Conservation (phyloP, 305 asterid species). For the Fraxinus latifolia region DNA sequence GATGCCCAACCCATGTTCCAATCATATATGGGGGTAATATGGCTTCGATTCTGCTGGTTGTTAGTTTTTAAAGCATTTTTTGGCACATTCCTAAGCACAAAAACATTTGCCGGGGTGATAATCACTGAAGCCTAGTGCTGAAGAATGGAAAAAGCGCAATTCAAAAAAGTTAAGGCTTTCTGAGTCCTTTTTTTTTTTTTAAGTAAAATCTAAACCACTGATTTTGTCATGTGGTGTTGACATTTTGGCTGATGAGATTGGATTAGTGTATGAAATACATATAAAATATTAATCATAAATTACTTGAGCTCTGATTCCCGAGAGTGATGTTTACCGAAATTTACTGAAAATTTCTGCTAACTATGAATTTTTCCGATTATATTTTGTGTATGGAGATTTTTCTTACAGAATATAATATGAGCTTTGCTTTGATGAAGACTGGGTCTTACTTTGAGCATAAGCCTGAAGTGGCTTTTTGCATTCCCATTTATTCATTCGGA, state of each 20-base stretch:
- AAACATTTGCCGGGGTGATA: neutral
- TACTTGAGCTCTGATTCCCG: neutral
- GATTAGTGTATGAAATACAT: neutral
- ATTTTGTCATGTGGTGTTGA: neutral
- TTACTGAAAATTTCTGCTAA: neutral
- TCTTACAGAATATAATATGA: neutral
- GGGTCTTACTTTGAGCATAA: neutral
- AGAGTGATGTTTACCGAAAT: neutral
- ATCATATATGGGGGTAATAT: neutral
- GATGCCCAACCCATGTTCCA: neutral
- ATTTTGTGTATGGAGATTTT: neutral
- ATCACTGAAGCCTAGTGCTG: neutral
- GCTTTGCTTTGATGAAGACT: neutral
- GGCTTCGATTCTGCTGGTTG: neutral
- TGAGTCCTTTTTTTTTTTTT: neutral
- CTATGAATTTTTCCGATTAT: neutral
- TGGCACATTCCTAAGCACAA: neutral
- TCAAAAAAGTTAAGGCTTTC: neutral
- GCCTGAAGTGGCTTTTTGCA: neutral
- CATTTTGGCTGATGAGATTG: neutral
- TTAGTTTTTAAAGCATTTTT: neutral
- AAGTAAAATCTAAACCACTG: neutral
- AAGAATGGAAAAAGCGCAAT: neutral
- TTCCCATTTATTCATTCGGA: neutral
- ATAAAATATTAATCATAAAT: neutral